Percentiles rank a stretch among this genome's conserved stretches.
These are phyloP conservation scores for Hansfordia pulvinata DNA, from an alignment of 2,329 filamentous ascomycete genomes.

Conservation along the genomic window DNA sequence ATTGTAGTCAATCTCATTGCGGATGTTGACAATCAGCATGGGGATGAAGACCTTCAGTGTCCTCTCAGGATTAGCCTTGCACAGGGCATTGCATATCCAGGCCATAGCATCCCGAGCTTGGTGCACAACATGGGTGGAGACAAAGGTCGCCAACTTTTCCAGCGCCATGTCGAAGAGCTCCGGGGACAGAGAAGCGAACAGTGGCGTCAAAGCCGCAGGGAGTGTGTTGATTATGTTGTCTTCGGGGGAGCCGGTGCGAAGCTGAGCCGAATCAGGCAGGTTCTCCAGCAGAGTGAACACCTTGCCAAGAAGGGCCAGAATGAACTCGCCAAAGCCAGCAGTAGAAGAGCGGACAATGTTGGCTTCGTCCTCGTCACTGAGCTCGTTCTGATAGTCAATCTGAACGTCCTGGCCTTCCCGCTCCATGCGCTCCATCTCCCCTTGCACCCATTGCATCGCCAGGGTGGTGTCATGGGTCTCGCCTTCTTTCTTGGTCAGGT, in stretches of 20 bases:
- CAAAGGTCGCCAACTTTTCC: conserved; percentile 84
- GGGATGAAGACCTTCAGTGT: conserved; percentile 83
- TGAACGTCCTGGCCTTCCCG: conserved; percentile 71
- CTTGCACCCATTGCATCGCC: conserved; percentile 86
- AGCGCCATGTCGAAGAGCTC: conserved; percentile 87
- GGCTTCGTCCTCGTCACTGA: conserved; percentile 77
- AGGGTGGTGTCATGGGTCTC: conserved; percentile 60
- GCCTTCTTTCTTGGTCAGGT: conserved; percentile 56
- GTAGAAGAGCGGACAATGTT: conserved; percentile 87
- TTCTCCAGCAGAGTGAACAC: conserved; percentile 95
- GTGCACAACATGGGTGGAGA: conserved; percentile 88
- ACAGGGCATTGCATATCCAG: conserved; percentile 91
- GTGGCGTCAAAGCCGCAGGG: conserved; percentile 77
- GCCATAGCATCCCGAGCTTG: conserved; percentile 96
- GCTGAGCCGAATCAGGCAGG: conserved; percentile 75
- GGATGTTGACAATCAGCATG: conserved; percentile 80
- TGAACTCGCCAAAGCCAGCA: conserved; percentile 83
- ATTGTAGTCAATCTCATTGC: conserved; percentile 94
- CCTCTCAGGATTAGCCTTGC: conserved; percentile 91
- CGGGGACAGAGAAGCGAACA: conserved; percentile 82
- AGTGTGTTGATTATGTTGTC: conserved; percentile 95
- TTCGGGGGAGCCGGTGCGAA: conserved; percentile 83
- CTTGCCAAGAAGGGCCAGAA: conserved; percentile 79
- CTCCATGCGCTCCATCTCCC: conserved; percentile 89
- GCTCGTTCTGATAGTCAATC: conserved; percentile 70